Conservation (phyloP, 2,329 filamentous ascomycete genomes). For the Alternaria sp. region DNA sequence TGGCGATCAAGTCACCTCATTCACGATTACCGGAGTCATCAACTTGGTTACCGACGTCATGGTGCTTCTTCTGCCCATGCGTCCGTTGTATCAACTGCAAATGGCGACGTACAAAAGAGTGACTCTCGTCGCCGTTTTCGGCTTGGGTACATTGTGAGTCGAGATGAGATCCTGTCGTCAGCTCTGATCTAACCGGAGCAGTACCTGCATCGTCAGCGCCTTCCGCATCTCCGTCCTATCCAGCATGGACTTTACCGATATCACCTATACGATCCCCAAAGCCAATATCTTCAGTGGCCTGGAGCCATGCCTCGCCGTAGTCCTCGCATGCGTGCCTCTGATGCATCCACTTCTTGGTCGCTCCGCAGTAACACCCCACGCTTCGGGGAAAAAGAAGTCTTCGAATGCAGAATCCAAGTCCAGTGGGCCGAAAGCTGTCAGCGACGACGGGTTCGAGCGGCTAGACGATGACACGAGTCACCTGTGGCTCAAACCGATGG, state of each 20-base stretch:
- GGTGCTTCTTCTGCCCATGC: constrained; percentile 1
- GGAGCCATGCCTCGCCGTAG: not conserved
- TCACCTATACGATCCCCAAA: not conserved
- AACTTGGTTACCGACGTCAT: not conserved
- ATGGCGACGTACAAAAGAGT: constrained; percentile 1
- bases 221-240: not conserved
- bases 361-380: not conserved
- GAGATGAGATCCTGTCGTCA: not conserved
- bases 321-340: not conserved
- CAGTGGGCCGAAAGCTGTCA: not conserved
- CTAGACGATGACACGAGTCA: not conserved
- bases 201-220: not conserved
- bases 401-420: not conserved
- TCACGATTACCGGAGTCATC: not conserved
- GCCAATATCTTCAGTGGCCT: not conserved
- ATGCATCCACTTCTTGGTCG: not conserved
- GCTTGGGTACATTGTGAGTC: not conserved
- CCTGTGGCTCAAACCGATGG: not conserved
- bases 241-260: not conserved
- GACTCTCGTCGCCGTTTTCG: not conserved
- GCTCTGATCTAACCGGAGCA: not conserved
- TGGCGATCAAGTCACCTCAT: not conserved
- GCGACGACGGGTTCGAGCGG: not conserved
- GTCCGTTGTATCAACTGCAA: not conserved
- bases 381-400: not conserved